Percentiles rank a stretch among this genome's conserved stretches.
Conservation (phyloP, 352 stramenopile species). For the Phytopythium chamaehyphon region DNA sequence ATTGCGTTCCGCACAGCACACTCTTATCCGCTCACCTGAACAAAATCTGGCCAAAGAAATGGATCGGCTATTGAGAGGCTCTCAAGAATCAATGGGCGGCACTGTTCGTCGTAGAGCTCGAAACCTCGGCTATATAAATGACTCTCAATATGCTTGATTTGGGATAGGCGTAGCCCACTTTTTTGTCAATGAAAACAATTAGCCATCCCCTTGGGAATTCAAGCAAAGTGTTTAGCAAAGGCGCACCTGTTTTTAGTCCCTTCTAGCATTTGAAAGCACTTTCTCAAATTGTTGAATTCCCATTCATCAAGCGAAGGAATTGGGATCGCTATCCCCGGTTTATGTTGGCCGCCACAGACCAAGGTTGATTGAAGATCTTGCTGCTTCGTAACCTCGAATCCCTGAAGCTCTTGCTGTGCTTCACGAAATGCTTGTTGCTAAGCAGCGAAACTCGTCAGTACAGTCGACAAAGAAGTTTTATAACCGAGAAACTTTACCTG, state of each 20-base stretch:
- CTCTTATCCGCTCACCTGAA: too few relatives aligned
- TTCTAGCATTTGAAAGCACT: slow-evolving; percentile 46
- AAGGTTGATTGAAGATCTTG: slow-evolving; percentile 8
- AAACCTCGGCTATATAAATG: slow-evolving; percentile 24
- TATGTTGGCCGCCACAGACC: slow-evolving; percentile 5
- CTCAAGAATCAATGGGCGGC: slow-evolving; percentile 19
- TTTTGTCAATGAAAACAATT: not conserved
- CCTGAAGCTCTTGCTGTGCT: slow-evolving; percentile 34
- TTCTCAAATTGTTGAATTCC: slow-evolving; percentile 46
- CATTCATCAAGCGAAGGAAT: slow-evolving; percentile 37
- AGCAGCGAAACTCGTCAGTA: too few relatives aligned
- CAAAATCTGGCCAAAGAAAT: not conserved
- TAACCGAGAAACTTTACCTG: too few relatives aligned
- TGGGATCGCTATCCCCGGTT: slow-evolving; percentile 9
- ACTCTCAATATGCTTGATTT: slow-evolving; percentile 10
- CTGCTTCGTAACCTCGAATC: slow-evolving; percentile 32
- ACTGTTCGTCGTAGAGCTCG: not conserved
- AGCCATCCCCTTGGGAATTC: not conserved
- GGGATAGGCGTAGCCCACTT: slow-evolving; percentile 13
- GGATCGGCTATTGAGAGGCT: not conserved
- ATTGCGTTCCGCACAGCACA: too few relatives aligned
- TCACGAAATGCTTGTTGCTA: slow-evolving; percentile 26
- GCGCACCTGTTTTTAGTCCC: slow-evolving; percentile 29
- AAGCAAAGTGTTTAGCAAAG: not conserved
- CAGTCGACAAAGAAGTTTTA: too few relatives aligned